Conservation (phyloP, 768 basidiomycete species). For the Suillus fuscotomentosus region DNA sequence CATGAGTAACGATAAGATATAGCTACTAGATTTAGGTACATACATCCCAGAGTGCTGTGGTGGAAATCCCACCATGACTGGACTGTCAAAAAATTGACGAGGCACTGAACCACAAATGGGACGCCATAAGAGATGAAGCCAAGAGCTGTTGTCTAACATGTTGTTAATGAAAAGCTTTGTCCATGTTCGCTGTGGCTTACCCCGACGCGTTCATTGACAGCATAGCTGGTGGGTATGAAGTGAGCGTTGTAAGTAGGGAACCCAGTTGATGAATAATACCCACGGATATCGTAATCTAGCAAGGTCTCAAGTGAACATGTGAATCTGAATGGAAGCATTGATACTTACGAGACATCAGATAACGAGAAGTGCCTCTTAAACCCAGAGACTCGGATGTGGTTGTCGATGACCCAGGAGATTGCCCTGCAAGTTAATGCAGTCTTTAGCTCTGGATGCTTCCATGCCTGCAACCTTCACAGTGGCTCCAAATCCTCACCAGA, state of each 20-base stretch:
- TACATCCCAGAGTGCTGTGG: constrained; percentile 45
- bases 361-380: constrained; percentile 81
- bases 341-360: constrained; percentile 66
- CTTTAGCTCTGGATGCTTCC: neutral
- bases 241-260: neutral
- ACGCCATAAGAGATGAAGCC: constrained; percentile 46
- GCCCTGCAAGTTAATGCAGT: constrained; percentile 38
- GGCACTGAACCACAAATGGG: constrained; percentile 64
- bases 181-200: constrained; percentile 33
- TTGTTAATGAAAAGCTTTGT: neutral
- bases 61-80: constrained; percentile 90
- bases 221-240: constrained; percentile 41
- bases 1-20: neutral
- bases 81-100: constrained; percentile 68
- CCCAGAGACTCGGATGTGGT: constrained; percentile 44
- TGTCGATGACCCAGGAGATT: constrained; percentile 55
- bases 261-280: constrained; percentile 12
- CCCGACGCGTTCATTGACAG: constrained; percentile 65
- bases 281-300: constrained; percentile 37
- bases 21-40: neutral
- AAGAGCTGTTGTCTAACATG: constrained; percentile 35
- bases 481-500: constrained; percentile 48
- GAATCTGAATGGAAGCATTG: neutral
- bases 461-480: neutral
- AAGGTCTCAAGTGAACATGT: constrained; percentile 11